Base-by-base conservation (phyloP, 177 flowering plant species). In the Vitis hybrid region DNA sequence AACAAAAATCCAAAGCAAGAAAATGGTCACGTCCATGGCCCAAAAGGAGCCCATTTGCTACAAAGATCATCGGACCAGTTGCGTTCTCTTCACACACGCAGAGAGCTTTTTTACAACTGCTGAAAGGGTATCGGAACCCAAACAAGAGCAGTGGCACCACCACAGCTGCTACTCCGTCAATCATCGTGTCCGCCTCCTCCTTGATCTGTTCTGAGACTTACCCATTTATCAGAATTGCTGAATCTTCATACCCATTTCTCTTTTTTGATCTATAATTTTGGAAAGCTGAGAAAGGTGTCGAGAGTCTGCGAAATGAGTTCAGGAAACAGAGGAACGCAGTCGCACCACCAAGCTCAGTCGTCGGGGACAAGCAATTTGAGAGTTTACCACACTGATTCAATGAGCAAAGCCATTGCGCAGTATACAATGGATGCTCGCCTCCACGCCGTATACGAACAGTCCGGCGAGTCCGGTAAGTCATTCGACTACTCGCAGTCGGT, bases 401-500 rank as follows among this genome's bases (percentile, higher is more conserved):
- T 79, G 10, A 87, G 79, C 86, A 90, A 86, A 75, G 97, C 97
- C 56, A 85, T 93, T 66, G 93, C 91, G 0, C 98, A 93, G 78
- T 92, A 84, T 86, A 89, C 95, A 0, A 81, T 81, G 2, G 98
- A 95, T 60, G 97, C 99, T 1, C 77, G 92, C 2, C 92, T 95
- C 10, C 98, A 91, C 73, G 91, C 98, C 2, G 97, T 85, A 4
- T 95, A 85, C 73, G 99, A 93, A 70, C 92, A 89, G 65, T 90
- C 97, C 0, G 90, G 90, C 5, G 89, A 86, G 79, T 85, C 97
- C 5, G 98, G 97, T 57, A 87, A 84, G 84, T 89, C 94, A 1
- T 94, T 92, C 65, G 90, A 94, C 60, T 94, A 94, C 80, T 90
- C 98, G 0, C 89, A 90, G 39, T 88, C 94, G 0, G 15, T 89